Evolutionary conservation across 305 asterid species (phyloP), one percentile per base, ranked within the genome.

Genomic region (Andrographis paniculata): DNA sequence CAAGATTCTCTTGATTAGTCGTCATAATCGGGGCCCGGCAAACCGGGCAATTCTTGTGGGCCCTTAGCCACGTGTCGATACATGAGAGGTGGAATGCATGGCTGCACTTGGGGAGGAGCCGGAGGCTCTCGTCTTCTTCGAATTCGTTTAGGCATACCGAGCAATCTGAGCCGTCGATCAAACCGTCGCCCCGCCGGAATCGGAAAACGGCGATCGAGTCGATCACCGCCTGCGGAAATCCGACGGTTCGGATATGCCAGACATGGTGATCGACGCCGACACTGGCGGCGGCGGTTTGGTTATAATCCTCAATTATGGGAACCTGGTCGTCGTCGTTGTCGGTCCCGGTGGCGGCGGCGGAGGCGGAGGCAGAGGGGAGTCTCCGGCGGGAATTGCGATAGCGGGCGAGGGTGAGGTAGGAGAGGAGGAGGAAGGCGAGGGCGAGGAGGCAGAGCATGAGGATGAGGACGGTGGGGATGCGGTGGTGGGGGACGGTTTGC

Each of bases 31-130:
- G 87, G 10, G 94, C 79, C 0, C 92, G 96, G 33, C 96, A 82
- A n/a, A 86, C 44, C 0, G 94, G 96, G 48, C 94, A 86, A 36
- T 68, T 86, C 58, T 58, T 60, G 55, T 86, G 94, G 13, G 92
- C 75, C 17, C 74, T 55, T 4, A 86, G 22, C 96, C 96, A 86
- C 14, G 82, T 79, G 53, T 86, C 94, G 18, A 82, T 77, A 50
- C 95, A 86, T 16, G 40, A 14, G 9, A 69, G 23, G 45, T 86
- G 95, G 56, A 86, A 86, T 44, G 88, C 87, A 43, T 86, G 96
- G 61, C 68, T 69, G 50, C 95, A 85, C 39, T 82, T 85, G 0
- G 94, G 94, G 66, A 85, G 50, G 39, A 82, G 72, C 60, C 94
- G 52, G 14, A 82, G 74, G 1, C 9, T 58, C 57, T 86, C 95